phyloP scores from a whole-genome alignment of 2,329 filamentous ascomycete species.

The Colletotrichum lini region DNA sequence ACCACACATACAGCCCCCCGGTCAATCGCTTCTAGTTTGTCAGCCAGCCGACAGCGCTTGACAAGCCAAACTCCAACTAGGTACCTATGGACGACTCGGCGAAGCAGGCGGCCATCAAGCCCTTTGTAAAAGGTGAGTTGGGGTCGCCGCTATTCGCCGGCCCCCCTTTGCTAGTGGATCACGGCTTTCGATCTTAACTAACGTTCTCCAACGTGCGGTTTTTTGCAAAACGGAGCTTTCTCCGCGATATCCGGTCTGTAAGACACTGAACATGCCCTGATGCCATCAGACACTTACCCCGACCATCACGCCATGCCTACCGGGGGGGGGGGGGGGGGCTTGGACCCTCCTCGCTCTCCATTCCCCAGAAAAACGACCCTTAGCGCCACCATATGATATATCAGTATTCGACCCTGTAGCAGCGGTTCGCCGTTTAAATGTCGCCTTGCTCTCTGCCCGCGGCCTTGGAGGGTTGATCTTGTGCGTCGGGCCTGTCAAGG shows the following conservation, averaged over 20 bases:
- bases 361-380: slow-evolving; percentile 30
- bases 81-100: neutral
- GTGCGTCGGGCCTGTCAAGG: neutral
- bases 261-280: neutral
- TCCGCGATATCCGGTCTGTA: slow-evolving; percentile 17
- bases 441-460: neutral
- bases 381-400: slow-evolving; percentile 1
- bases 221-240: neutral
- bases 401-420: neutral
- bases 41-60: slow-evolving; percentile 21
- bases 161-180: neutral
- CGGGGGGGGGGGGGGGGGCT: slow-evolving; percentile 7
- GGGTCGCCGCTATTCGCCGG: neutral
- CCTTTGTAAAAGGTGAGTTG: neutral
- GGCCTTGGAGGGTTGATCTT: neutral
- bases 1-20: slow-evolving; percentile 3
- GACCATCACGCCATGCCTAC: slow-evolving; percentile 32
- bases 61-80: slow-evolving; percentile 15
- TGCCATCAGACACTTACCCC: slow-evolving; percentile 24
- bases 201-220: slow-evolving; percentile 9
- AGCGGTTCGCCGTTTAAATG: neutral
- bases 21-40: slow-evolving; percentile 20
- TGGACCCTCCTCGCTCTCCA: neutral
- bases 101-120: slow-evolving; percentile 6
- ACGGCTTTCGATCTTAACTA: neutral